Conservation (phyloP, 768 basidiomycete species). For the Mycena sanguinolenta region DNA sequence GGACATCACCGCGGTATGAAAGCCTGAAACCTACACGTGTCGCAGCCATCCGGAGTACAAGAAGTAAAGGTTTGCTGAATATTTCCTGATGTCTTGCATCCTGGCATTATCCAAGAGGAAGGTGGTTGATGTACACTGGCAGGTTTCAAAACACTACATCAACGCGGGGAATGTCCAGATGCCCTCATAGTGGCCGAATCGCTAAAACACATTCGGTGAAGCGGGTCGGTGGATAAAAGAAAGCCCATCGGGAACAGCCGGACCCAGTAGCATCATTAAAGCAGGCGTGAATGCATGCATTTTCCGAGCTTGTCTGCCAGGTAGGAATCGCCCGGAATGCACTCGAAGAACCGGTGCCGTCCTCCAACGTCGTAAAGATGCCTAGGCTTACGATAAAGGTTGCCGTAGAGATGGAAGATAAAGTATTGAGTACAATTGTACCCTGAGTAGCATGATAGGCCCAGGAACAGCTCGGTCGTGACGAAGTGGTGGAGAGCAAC, state of each 20-base stretch:
- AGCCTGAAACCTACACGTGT: slow-evolving; percentile 27
- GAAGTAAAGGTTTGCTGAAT: slow-evolving; percentile 29
- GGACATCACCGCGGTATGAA: neutral
- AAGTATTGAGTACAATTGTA: neutral
- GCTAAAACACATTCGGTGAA: neutral
- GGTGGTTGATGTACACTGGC: slow-evolving; percentile 17
- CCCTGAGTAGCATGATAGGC: neutral
- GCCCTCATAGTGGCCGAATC: slow-evolving; percentile 29
- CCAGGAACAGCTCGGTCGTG: neutral
- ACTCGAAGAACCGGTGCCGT: neutral
- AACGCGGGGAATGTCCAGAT: slow-evolving; percentile 26
- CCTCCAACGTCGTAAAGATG: slow-evolving; percentile 9
- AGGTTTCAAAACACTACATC: slow-evolving; percentile 21
- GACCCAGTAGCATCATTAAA: slow-evolving; percentile 32
- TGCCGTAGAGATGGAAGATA: neutral
- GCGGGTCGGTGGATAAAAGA: neutral
- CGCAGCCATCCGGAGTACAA: slow-evolving; percentile 30
- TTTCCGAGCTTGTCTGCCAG: neutral
- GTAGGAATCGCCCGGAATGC: neutral
- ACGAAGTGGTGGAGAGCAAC: neutral
- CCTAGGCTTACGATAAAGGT: neutral
- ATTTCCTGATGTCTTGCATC: slow-evolving; percentile 30
- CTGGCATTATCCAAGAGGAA: slow-evolving; percentile 14
- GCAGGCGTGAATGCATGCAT: slow-evolving; percentile 26
- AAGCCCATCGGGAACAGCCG: slow-evolving; percentile 17